phyloP scores from a whole-genome alignment of 2,329 filamentous ascomycete genomes.

The Cladophialophora exuberans region DNA sequence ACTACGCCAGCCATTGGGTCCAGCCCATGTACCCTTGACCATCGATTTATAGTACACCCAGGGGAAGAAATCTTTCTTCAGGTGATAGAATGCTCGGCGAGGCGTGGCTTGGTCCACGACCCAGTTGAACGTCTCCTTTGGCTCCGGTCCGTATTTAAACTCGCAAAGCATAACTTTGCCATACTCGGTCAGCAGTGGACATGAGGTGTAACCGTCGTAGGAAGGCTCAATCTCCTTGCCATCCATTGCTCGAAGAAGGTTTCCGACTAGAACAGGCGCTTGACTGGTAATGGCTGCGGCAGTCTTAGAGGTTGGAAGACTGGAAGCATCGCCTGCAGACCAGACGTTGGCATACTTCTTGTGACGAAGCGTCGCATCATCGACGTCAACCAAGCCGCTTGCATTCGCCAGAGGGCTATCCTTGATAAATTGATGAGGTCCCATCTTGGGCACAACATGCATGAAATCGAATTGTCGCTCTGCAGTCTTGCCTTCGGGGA shows the following conservation, averaged over 20 bases:
- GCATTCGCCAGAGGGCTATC: slow-evolving; percentile 58
- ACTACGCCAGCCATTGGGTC: slow-evolving; percentile 57
- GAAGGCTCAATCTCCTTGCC: slow-evolving; percentile 48
- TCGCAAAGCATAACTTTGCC: slow-evolving; percentile 67
- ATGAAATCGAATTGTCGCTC: slow-evolving; percentile 57
- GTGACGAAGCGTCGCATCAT: slow-evolving; percentile 57
- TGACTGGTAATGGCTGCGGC: slow-evolving; percentile 58
- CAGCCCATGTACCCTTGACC: slow-evolving; percentile 66
- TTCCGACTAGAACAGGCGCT: slow-evolving; percentile 55
- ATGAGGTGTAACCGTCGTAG: slow-evolving; percentile 62
- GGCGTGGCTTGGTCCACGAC: slow-evolving; percentile 63
- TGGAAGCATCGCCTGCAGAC: slow-evolving; percentile 64
- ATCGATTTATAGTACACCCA: slow-evolving; percentile 66
- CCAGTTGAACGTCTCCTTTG: slow-evolving; percentile 66
- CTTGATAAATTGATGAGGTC: slow-evolving; percentile 58
- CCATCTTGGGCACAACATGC: slow-evolving; percentile 64
- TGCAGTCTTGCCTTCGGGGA: slow-evolving; percentile 47
- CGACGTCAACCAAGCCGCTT: slow-evolving; percentile 61
- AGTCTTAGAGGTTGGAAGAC: slow-evolving; percentile 61
- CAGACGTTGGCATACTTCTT: slow-evolving; percentile 61
- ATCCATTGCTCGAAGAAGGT: slow-evolving; percentile 51
- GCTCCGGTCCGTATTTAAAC: slow-evolving; percentile 66
- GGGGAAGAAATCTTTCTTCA: slow-evolving; percentile 70
- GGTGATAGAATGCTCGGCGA: slow-evolving; percentile 61
- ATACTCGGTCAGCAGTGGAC: slow-evolving; percentile 59